Evolutionary conservation across 805 yeast genomes (phyloP).

Genomic region (Isabelozyma heimii): DNA sequence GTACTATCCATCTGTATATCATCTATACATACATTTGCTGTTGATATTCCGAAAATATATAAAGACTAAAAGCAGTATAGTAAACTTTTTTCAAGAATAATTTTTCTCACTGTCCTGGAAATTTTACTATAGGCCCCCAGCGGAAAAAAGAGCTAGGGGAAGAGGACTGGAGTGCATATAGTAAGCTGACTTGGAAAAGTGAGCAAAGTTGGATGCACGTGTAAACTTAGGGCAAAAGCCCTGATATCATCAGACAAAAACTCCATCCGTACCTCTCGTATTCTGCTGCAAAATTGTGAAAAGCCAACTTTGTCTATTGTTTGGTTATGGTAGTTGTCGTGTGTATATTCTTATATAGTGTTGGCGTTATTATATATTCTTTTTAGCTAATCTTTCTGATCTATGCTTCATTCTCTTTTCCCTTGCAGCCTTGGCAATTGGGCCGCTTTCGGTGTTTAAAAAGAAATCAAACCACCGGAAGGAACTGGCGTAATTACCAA

Average conservation of each 20-base stretch:
- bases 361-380: neutral
- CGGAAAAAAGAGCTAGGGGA: neutral
- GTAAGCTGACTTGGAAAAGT: neutral
- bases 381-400: conserved; percentile 40
- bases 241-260: neutral
- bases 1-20: neutral
- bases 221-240: conserved; percentile 1
- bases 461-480: conserved; percentile 95
- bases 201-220: neutral
- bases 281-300: neutral
- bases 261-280: neutral
- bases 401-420: conserved; percentile 58
- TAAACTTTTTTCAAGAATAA: neutral
- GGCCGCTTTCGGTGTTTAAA: conserved; percentile 88
- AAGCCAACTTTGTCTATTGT: neutral
- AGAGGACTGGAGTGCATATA: neutral
- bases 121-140: neutral
- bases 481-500: conserved; percentile 91
- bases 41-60: conserved; percentile 9
- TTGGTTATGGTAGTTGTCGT: neutral
- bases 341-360: neutral
- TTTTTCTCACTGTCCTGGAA: conserved; percentile 1
- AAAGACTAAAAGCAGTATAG: neutral
- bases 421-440: conserved; percentile 71
- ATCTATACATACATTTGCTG: conserved; percentile 7